phyloP scores from a whole-genome alignment of 140 eudicot genomes.

The Stevia rebaudiana region DNA sequence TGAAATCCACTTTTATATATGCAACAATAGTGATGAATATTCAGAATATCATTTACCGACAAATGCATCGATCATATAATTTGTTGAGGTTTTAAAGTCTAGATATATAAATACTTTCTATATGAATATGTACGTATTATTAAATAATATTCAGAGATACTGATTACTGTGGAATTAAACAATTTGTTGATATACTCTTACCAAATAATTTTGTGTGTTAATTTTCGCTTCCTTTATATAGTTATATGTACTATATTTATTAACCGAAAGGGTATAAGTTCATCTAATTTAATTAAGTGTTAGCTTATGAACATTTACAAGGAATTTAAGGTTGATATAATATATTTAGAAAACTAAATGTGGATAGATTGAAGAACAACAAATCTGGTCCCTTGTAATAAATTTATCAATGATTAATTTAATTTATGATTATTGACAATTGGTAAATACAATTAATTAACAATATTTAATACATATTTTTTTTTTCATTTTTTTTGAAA shows the following conservation, averaged over 20 bases:
- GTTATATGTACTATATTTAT: too few species aligned
- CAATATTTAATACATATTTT: background rate
- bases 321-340: background rate
- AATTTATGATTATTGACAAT: background rate
- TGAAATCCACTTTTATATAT: conserved; percentile 9
- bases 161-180: background rate
- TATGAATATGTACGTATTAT: background rate
- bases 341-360: background rate
- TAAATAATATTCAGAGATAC: background rate
- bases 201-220: too few species aligned
- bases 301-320: background rate
- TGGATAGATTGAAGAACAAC: background rate
- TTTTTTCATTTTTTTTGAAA: conserved; percentile 17
- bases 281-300: too few species aligned
- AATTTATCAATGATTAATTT: background rate
- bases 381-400: background rate
- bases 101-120: background rate
- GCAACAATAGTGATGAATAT: conserved; percentile 5
- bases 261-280: too few species aligned
- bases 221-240: too few species aligned
- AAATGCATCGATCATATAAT: background rate
- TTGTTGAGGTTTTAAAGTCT: background rate
- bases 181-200: too few species aligned
- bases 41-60: background rate
- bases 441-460: background rate